phyloP scores from a whole-genome alignment of 371 early-diverging fungal genomes.

The Mucor piriformis region DNA sequence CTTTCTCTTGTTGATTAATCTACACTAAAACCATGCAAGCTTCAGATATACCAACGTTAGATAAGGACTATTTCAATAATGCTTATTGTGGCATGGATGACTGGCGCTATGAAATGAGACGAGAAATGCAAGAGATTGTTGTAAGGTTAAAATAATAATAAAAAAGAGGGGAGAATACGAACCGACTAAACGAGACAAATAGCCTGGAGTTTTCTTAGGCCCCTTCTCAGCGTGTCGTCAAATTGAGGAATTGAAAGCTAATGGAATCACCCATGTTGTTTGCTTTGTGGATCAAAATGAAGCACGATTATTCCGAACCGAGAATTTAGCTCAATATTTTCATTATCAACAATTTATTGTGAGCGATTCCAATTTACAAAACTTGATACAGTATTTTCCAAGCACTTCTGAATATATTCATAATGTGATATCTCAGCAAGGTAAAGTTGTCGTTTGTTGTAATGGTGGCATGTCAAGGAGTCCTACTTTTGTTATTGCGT shows the following conservation, averaged over 20 bases:
- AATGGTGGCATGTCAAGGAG: constrained; percentile 86
- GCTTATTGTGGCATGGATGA: constrained; percentile 47
- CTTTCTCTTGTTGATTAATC: not conserved
- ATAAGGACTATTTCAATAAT: constrained; percentile 10
- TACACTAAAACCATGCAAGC: constrained; percentile 1
- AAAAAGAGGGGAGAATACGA: not conserved
- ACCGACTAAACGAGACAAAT: not conserved
- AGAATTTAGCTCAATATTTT: constrained; percentile 26
- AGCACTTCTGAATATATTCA: constrained; percentile 61
- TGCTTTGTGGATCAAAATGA: constrained; percentile 73
- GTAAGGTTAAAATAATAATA: constrained; percentile 23
- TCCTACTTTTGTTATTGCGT: constrained; percentile 88
- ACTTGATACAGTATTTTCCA: constrained; percentile 79
- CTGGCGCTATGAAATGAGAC: constrained; percentile 81
- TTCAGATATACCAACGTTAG: not conserved
- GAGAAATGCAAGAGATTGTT: constrained; percentile 84
- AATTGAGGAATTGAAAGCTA: constrained; percentile 45
- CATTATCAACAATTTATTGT: constrained; percentile 55
- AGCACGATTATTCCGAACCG: constrained; percentile 41
- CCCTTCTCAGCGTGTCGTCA: constrained; percentile 77
- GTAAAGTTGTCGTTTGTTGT: constrained; percentile 81
- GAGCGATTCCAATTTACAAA: constrained; percentile 66
- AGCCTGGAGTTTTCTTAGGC: constrained; percentile 77
- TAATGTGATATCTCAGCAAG: constrained; percentile 49
- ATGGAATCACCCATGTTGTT: constrained; percentile 76